Evolutionary conservation across 495 filamentous ascomycete species (phyloP).

Genomic region (Halenospora varia): DNA sequence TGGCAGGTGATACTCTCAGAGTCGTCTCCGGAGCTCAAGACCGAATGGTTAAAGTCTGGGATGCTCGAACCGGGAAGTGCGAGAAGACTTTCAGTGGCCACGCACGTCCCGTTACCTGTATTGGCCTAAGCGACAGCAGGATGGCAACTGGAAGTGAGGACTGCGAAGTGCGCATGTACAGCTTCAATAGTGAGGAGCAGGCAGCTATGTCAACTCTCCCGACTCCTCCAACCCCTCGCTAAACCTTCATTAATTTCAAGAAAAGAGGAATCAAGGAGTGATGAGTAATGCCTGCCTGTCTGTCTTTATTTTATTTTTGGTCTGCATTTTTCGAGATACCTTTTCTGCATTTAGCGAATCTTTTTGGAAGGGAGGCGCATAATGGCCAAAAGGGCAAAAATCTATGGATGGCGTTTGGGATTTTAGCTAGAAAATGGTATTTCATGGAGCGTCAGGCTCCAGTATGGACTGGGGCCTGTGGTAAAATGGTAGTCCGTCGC

Average conservation of each 20-base stretch:
- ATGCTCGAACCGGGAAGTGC: conserved; percentile 83
- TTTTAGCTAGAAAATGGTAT: too few relatives aligned
- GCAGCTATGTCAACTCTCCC: not conserved
- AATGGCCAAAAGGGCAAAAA: too few relatives aligned
- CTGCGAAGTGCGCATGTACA: conserved; percentile 82
- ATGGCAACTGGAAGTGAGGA: conserved; percentile 93
- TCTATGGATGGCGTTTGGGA: too few relatives aligned
- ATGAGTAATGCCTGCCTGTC: not conserved
- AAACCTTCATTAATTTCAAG: not conserved
- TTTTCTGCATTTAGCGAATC: not conserved
- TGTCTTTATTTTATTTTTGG: not conserved
- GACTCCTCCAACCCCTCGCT: not conserved
- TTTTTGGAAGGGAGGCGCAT: not conserved
- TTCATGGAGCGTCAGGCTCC: too few relatives aligned
- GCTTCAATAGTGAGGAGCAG: conserved; percentile 57
- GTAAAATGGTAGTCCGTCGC: too few relatives aligned
- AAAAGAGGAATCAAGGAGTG: not conserved
- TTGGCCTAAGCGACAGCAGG: conserved; percentile 81
- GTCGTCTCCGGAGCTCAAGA: conserved; percentile 89
- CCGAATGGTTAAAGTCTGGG: conserved; percentile 96
- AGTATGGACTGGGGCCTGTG: too few relatives aligned
- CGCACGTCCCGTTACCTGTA: conserved; percentile 83
- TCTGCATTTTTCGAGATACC: not conserved
- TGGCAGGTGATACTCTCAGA: conserved; percentile 86
- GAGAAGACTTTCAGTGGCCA: conserved; percentile 90